Conservation (phyloP, 345 rosid genomes). For the Eucalyptus tenuipes region DNA sequence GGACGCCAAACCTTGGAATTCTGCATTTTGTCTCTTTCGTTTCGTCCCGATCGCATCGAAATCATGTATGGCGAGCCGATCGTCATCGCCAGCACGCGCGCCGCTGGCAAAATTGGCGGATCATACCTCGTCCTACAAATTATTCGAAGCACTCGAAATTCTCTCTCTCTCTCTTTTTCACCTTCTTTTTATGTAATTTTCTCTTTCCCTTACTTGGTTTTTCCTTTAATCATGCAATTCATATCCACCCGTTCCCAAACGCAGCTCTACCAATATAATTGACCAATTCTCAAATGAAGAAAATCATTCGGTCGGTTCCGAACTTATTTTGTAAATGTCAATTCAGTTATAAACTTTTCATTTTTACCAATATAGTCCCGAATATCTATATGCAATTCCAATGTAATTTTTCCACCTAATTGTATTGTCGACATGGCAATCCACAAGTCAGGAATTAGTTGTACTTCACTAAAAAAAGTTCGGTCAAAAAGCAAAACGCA, state of each 20-base stretch:
- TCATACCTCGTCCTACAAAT: not conserved
- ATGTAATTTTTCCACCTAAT: too few relatives aligned
- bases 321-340: accelerated
- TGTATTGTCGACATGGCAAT: accelerated
- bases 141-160: not conserved
- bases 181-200: not conserved
- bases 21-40: not conserved
- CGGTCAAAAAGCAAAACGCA: accelerated
- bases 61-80: not conserved
- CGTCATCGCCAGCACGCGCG: not conserved
- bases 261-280: not conserved
- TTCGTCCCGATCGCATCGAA: not conserved
- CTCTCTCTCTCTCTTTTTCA: not conserved
- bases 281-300: not conserved
- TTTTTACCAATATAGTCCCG: accelerated
- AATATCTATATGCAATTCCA: not conserved
- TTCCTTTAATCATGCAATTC: not conserved
- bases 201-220: not conserved
- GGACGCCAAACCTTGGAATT: not conserved
- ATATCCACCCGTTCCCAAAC: not conserved
- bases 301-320: accelerated
- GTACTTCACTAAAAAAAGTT: not conserved
- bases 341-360: accelerated
- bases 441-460: not conserved
- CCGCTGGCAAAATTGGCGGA: not conserved